Evolutionary conservation across 805 yeast genomes (phyloP).

Genomic region (Ogataea nitratoaversa): DNA sequence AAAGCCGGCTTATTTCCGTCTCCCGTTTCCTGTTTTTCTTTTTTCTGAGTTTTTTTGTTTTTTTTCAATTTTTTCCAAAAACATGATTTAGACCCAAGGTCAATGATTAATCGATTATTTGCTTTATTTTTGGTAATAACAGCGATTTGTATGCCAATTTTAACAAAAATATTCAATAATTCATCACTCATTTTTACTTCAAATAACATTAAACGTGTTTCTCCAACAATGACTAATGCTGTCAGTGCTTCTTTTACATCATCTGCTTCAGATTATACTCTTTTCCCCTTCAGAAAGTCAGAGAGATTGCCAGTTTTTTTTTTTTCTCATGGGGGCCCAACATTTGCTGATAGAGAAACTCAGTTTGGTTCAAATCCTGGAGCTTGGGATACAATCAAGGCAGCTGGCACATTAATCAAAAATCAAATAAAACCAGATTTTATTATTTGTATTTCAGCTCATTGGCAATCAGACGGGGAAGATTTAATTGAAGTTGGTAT

Average conservation of each 20-base stretch:
- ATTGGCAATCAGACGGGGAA: conserved; percentile 56
- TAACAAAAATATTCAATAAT: conserved; percentile 2
- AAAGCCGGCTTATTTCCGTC: too few relatives aligned
- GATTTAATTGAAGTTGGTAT: conserved; percentile 46
- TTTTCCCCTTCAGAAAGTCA: conserved; percentile 12
- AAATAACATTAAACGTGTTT: neutral
- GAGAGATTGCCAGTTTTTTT: conserved; percentile 52
- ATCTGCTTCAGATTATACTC: neutral
- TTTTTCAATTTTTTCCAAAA: neutral
- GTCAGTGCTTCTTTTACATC: neutral
- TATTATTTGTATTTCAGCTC: conserved; percentile 67
- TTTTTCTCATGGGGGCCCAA: conserved; percentile 82
- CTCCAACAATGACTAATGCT: conserved; percentile 1
- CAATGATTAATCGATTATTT: conserved; percentile 6
- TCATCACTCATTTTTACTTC: neutral
- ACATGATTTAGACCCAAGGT: neutral
- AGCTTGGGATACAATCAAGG: conserved; percentile 50
- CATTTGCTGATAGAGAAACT: conserved; percentile 57
- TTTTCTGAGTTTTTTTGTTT: too few relatives aligned
- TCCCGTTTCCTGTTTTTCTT: too few relatives aligned
- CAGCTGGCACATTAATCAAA: conserved; percentile 50
- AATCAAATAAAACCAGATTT: conserved; percentile 56
- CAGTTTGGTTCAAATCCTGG: conserved; percentile 50
- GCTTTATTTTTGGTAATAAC: conserved; percentile 6
- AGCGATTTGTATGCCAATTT: conserved; percentile 15